Percentiles rank a stretch among this genome's conserved stretches.
Conservation (phyloP, 108 stramenopile species). For the Chaetoceros muelleri region DNA sequence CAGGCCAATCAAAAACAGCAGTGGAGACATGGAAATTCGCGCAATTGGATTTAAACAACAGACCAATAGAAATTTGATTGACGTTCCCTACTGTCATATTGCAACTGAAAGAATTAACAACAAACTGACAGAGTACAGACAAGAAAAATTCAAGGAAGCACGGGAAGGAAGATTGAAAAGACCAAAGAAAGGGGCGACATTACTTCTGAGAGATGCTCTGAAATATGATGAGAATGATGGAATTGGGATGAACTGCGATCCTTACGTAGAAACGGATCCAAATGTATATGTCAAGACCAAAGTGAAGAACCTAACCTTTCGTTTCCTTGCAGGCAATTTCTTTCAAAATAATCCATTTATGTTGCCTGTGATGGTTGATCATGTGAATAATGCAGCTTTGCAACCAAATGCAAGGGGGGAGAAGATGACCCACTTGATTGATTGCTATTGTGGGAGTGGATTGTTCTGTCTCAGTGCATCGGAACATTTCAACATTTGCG, state of each 20-base stretch:
- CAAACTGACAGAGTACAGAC: constrained; percentile 39
- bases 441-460: constrained; percentile 97
- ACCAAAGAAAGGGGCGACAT: constrained; percentile 71
- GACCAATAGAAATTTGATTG: constrained; percentile 63
- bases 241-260: constrained; percentile 7
- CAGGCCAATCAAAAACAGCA: constrained; percentile 47
- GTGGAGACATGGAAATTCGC: constrained; percentile 26
- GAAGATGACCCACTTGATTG: constrained; percentile 68
- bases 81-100: constrained; percentile 88
- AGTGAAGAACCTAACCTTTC: constrained; percentile 57
- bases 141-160: constrained; percentile 32
- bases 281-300: constrained; percentile 64
- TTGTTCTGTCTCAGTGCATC: constrained; percentile 80
- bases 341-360: constrained; percentile 96
- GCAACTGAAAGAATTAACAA: constrained; percentile 89
- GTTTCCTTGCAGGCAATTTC: constrained; percentile 91
- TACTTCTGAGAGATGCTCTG: constrained; percentile 77
- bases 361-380: constrained; percentile 84
- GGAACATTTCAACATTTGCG: constrained; percentile 61
- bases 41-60: constrained; percentile 82
- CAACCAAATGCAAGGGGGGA: constrained; percentile 10
- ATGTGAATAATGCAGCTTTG: constrained; percentile 62
- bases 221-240: constrained; percentile 23
- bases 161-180: constrained; percentile 31
- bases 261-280: constrained; percentile 76